A percentile compares a stretch with the other conserved stretches of the same genome.
Conservation (phyloP, 2,329 filamentous ascomycete species). For the Colletotrichum trifolii region DNA sequence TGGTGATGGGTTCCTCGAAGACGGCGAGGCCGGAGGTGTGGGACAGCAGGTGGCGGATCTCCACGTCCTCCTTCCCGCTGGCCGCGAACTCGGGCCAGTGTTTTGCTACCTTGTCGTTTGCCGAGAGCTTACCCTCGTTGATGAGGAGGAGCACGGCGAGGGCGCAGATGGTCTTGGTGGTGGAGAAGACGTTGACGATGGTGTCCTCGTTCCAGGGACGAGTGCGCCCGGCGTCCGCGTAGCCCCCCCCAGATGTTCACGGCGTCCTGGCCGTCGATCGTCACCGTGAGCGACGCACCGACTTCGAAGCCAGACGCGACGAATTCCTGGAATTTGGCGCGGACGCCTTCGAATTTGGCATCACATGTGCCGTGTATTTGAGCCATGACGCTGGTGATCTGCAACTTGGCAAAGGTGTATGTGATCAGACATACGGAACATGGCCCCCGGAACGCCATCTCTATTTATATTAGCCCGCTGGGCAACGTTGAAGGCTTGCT, state of each 20-base stretch:
- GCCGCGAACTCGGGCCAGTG: slow-evolving; percentile 60
- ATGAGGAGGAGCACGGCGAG: slow-evolving; percentile 52
- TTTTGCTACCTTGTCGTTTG: slow-evolving; percentile 49
- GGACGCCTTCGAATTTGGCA: slow-evolving; percentile 48
- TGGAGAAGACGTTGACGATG: slow-evolving; percentile 53
- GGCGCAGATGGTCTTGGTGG: slow-evolving; percentile 50
- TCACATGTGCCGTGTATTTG: slow-evolving; percentile 50
- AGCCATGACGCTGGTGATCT: slow-evolving; percentile 31
- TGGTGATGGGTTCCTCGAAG: slow-evolving; percentile 45
- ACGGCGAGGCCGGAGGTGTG: slow-evolving; percentile 51
- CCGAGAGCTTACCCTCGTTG: slow-evolving; percentile 50
- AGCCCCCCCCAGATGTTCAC: slow-evolving; percentile 58
- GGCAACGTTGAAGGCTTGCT: too few relatives aligned
- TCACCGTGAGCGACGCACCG: slow-evolving; percentile 57
- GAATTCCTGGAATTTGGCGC: slow-evolving; percentile 46
- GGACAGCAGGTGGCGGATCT: slow-evolving; percentile 52
- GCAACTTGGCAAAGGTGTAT: background rate
- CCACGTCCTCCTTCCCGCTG: slow-evolving; percentile 53
- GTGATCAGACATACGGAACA: too few relatives aligned
- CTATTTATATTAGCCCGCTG: too few relatives aligned
- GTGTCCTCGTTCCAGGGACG: slow-evolving; percentile 53
- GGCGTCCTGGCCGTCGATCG: slow-evolving; percentile 52
- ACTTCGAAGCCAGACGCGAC: slow-evolving; percentile 53
- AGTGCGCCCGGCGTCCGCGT: slow-evolving; percentile 44
- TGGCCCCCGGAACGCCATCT: too few relatives aligned